Percentiles rank a stretch among this genome's conserved stretches.
Conservation (phyloP, 2,329 filamentous ascomycete species). For the Ascochyta clinopodiicola region DNA sequence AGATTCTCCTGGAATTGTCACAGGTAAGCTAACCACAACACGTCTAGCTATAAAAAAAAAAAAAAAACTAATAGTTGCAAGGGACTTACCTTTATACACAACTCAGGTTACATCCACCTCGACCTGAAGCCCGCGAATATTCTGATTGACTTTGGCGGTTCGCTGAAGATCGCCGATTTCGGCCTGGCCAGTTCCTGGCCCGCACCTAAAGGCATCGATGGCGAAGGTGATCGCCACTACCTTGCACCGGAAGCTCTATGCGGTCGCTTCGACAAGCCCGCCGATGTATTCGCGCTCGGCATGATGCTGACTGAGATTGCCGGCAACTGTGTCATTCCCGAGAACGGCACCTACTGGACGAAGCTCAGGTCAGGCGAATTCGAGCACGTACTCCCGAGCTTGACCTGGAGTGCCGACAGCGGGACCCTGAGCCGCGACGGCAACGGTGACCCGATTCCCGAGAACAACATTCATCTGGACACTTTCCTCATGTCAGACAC, state of each 20-base stretch:
- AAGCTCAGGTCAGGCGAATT: slow-evolving; percentile 88
- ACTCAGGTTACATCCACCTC: slow-evolving; percentile 83
- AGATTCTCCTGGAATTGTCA: slow-evolving; percentile 86
- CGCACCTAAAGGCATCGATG: slow-evolving; percentile 76
- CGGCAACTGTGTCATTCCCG: slow-evolving; percentile 89
- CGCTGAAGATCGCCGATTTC: slow-evolving; percentile 86
- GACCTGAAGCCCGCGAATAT: slow-evolving; percentile 88
- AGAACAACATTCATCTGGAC: slow-evolving; percentile 30
- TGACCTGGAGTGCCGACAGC: slow-evolving; percentile 79
- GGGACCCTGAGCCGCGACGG: slow-evolving; percentile 73
- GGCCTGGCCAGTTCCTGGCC: slow-evolving; percentile 82
- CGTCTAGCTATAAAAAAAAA: background rate
- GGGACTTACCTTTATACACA: slow-evolving; percentile 90
- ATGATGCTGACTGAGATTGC: slow-evolving; percentile 95
- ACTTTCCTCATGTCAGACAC: slow-evolving; percentile 41
- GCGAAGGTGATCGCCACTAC: slow-evolving; percentile 95
- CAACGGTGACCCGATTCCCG: slow-evolving; percentile 52
- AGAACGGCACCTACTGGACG: slow-evolving; percentile 91
- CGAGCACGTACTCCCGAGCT: slow-evolving; percentile 77
- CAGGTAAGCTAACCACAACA: slow-evolving; percentile 64
- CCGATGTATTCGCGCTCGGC: slow-evolving; percentile 92
- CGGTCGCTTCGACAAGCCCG: slow-evolving; percentile 86
- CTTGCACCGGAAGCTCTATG: slow-evolving; percentile 91
- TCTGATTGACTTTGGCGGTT: slow-evolving; percentile 80
- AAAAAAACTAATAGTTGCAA: slow-evolving; percentile 51